Base-by-base conservation (phyloP, 108 stramenopile species). In the Mediolabrus comicus region DNA sequence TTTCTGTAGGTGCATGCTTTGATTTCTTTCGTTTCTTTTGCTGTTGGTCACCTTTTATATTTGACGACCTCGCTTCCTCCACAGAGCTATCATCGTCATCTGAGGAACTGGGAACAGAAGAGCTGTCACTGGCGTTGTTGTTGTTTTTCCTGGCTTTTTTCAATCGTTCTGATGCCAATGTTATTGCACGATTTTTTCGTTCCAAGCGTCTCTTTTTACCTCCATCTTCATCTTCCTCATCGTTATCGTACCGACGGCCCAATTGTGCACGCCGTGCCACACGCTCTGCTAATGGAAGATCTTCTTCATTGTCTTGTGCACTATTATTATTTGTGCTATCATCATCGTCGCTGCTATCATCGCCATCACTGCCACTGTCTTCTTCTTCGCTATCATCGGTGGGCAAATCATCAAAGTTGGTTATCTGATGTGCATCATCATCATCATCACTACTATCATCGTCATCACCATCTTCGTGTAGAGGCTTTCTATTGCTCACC, bases 1-100 rank as follows among this genome's bases (percentile, higher is more conserved):
- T 88, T 84, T 90, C 87, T 2, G 92, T 88, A 0, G 92, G 95
- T 49, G 87, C 86, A 69, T 90, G 87, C 62, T 87, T 88, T 11
- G 84, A 87, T 59, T 81, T 86, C 66, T 71, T 73, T 25, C 59
- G 46, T 33, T 24, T 32, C 61, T 78, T 78, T 19, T 30, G n/a
- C 12, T 3, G 14, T 29, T 17, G 14, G 12, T 22, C 31, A 51
- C 0, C 55, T 26, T 59, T 27, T 35, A 38, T 28, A 16, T 34
- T 30, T 24, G 30, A 53, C 34, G 25, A 28, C 8, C 13, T 19
- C 32, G 22, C n/a, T 33, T 57, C 19, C 3, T 63, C 62, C 6
- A 43, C 34, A 24, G 71, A 72, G 25, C 62, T 41, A 10, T 49
- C 55, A 53, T 65, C 43, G n/a, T n/a, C n/a, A 11, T 62, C 35